Evolutionary conservation across 352 stramenopile genomes (phyloP), one percentile per base, ranked within the genome.

Genomic region (Lagenidium giganteum): DNA sequence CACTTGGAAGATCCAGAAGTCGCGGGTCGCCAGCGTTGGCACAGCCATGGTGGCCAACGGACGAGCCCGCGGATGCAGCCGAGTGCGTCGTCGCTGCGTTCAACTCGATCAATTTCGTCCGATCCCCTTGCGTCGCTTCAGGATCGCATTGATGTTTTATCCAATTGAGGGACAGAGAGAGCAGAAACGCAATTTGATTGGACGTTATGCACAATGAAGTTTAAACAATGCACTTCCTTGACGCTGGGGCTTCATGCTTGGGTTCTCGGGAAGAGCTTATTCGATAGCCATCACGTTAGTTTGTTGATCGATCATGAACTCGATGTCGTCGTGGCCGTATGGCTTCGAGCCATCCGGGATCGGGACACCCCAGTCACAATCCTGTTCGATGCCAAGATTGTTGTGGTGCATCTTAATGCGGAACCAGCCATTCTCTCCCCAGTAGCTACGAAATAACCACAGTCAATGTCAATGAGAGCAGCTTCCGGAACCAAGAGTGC

Each of bases 391-490:
- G 27, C 74, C 81, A 32, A 95, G 54, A 57, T 96, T 95, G 67
- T 96, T 83, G 64, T 89, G 75, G 56, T 93, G 77, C 71, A 91
- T 95, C 42, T 82, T 50, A 38, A 97, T 95, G 42, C 80, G 73
- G 70, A 96, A 96, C 82, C 87, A 97, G 32, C 89, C 88, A 29
- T 96, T 82, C 59, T 96, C 83, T 22, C 89, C 89, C 87, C 87
- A 97, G 63, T 96, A 93, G 16, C 35, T 56, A 32, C 28, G 36
- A 16, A 28, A 11, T 8, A 18, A 38, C 17, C n/a, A 16, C 9
- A n/a, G 7, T 39, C 3, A 47, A 4, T 7, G 4, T 39, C 11
- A 26, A 22, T 8, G 14, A 51, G 1, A 27, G 37, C 21, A 44
- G 34, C 20, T 21, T n/a, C 36, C 8, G 25, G 9, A 8, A 13